These are phyloP conservation scores for Dioszegia hungarica DNA, from an alignment of 768 basidiomycete genomes.

Conservation along the genomic window DNA sequence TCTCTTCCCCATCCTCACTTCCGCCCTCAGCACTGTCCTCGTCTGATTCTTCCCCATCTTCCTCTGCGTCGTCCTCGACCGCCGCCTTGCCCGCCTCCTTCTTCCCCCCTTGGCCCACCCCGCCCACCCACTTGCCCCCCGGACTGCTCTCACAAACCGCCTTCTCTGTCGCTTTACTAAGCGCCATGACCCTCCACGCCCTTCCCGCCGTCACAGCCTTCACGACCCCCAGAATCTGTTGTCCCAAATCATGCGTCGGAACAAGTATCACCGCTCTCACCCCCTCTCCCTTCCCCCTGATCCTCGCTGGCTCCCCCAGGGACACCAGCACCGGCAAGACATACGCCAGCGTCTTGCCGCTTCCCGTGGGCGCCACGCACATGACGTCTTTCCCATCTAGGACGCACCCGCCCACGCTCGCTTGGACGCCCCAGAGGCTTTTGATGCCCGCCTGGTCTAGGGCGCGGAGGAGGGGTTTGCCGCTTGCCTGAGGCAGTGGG, in stretches of 20 bases:
- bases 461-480: conserved; percentile 21
- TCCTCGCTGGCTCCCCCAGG: conserved; percentile 44
- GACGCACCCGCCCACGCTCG: conserved; percentile 35
- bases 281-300: conserved; percentile 51
- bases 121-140: conserved; percentile 53
- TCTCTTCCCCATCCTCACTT: neutral
- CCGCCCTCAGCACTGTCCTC: conserved; percentile 38
- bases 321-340: conserved; percentile 68
- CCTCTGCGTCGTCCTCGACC: neutral
- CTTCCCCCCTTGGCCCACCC: conserved; percentile 53
- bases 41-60: neutral
- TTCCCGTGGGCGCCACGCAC: conserved; percentile 94
- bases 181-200: conserved; percentile 75
- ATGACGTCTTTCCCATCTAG: conserved; percentile 66
- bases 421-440: conserved; percentile 44
- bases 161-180: conserved; percentile 83
- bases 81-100: conserved; percentile 54
- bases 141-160: conserved; percentile 54
- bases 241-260: conserved; percentile 91
- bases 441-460: conserved; percentile 22
- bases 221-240: conserved; percentile 91
- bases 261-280: conserved; percentile 76
- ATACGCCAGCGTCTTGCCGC: conserved; percentile 93
- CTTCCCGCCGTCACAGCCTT: conserved; percentile 60
- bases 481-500: conserved; percentile 14